Percentiles rank a stretch among this genome's conserved stretches.
Conservation (phyloP, 2,329 filamentous ascomycete species). For the Sarocladium strictum region DNA sequence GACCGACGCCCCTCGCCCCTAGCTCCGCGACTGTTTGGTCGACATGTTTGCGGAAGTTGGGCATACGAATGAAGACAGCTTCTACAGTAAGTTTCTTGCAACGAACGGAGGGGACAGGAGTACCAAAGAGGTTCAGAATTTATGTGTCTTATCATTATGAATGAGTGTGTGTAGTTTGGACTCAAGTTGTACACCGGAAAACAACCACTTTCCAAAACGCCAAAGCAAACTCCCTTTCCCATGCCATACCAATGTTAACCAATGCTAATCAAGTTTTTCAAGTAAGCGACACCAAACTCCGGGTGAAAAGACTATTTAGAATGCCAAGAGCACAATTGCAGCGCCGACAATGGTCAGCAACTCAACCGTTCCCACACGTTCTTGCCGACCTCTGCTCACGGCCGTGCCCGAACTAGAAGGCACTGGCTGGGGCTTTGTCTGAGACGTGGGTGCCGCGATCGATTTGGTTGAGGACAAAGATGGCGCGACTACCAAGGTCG, state of each 20-base stretch:
- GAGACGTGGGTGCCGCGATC: neutral
- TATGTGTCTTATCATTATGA: too few relatives aligned
- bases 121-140: too few relatives aligned
- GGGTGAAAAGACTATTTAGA: neutral
- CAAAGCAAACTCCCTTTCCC: constrained; percentile 8
- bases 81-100: too few relatives aligned
- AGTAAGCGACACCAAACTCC: constrained; percentile 10
- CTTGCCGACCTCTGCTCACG: neutral
- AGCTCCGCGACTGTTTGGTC: too few relatives aligned
- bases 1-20: constrained; percentile 56
- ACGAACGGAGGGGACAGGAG: too few relatives aligned
- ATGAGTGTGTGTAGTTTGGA: too few relatives aligned
- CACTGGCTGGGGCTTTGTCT: neutral
- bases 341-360: constrained; percentile 2
- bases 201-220: too few relatives aligned
- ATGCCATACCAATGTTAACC: too few relatives aligned
- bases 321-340: neutral
- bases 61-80: too few relatives aligned
- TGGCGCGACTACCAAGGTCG: neutral
- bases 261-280: neutral
- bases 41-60: too few relatives aligned
- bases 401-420: neutral
- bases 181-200: too few relatives aligned
- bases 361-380: neutral
- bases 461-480: neutral